Evolutionary conservation across 108 stramenopile species (phyloP).

Genomic region (Pseudonitzschia delicatissima): DNA sequence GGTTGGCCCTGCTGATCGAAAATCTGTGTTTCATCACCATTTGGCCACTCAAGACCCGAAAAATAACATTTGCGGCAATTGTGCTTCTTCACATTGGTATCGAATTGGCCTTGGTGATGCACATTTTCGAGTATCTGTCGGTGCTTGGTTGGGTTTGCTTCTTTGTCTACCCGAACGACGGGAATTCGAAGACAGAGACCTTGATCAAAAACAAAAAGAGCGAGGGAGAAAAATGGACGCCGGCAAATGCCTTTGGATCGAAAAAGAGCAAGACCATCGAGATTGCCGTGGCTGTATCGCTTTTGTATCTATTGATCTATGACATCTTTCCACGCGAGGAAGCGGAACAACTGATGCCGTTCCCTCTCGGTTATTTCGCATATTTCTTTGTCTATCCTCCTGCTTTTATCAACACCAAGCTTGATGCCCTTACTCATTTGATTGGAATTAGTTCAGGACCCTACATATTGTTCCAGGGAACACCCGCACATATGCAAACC

Average conservation of each 20-base stretch:
- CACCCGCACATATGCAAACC: background rate
- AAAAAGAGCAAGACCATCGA: background rate
- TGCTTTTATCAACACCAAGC: background rate
- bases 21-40: conserved; percentile 10
- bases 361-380: background rate
- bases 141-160: conserved; percentile 19
- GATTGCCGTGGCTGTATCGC: background rate
- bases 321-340: background rate
- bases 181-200: background rate
- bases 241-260: background rate
- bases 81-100: conserved; percentile 16
- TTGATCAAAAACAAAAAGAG: background rate
- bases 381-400: background rate
- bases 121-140: conserved; percentile 13
- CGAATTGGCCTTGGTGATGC: conserved; percentile 18
- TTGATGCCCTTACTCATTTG: background rate
- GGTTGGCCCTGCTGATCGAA: background rate
- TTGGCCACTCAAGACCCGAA: background rate
- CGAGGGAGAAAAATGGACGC: too few species aligned
- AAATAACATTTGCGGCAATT: conserved; percentile 2
- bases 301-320: conserved; percentile 1
- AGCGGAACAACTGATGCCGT: background rate
- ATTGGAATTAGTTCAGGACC: conserved; percentile 4
- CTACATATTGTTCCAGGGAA: background rate
- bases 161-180: conserved; percentile 14